Conservation (phyloP, 345 rosid genomes). For the Gossypium turneri region DNA sequence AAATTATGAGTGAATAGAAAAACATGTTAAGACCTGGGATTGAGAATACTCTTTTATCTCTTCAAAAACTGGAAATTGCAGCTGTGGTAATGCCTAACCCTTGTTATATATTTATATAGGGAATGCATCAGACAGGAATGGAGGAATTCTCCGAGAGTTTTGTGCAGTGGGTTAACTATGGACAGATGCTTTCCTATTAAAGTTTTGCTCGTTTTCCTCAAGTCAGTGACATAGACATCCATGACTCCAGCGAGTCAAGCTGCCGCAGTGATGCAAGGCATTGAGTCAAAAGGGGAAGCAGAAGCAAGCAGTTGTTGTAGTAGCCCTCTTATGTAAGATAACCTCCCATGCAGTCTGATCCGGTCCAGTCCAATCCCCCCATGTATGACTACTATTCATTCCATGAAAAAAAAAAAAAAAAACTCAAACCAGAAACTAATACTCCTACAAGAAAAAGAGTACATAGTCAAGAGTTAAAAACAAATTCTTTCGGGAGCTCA, state of each 20-base stretch:
- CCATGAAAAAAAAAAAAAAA: constrained; percentile 3
- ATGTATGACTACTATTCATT: constrained; percentile 7
- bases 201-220: constrained; percentile 6
- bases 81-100: background rate
- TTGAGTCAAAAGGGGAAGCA: constrained; percentile 12
- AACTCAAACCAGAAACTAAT: constrained; percentile 20
- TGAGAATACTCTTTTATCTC: background rate
- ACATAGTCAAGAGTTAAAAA: constrained; percentile 35
- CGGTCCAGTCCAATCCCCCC: background rate
- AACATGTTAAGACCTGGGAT: background rate
- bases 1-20: background rate
- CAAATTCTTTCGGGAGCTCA: constrained; percentile 42
- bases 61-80: background rate
- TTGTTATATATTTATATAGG: constrained; percentile 35
- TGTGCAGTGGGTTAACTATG: constrained; percentile 69
- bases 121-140: constrained; percentile 43
- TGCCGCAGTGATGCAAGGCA: background rate
- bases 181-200: constrained; percentile 78
- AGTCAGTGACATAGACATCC: background rate
- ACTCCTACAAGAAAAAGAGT: constrained; percentile 33
- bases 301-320: background rate
- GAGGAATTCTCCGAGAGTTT: constrained; percentile 77
- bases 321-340: constrained; percentile 13
- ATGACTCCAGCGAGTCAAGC: background rate
- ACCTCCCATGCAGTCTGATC: background rate